These are phyloP conservation scores for Eutrema japonicum DNA, from an alignment of 345 rosid genomes.

Conservation along the genomic window DNA sequence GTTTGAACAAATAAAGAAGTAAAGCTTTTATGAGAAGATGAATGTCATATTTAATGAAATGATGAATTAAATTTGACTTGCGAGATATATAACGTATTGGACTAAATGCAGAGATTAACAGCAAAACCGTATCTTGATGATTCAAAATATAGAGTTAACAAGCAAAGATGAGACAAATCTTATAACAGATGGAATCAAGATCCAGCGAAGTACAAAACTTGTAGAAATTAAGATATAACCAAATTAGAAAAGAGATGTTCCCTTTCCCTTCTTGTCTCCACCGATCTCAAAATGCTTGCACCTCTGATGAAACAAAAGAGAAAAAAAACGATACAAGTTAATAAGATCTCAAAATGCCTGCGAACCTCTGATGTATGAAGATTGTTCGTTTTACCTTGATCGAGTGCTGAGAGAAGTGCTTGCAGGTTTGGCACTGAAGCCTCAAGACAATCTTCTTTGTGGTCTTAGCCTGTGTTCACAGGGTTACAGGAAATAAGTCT, in stretches of 20 bases:
- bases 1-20: background rate
- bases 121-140: conserved; percentile 29
- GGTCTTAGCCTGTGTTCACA: conserved; percentile 68
- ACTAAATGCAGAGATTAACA: background rate
- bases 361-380: background rate
- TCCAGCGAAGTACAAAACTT: conserved; percentile 34
- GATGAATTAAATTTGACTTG: too few species aligned
- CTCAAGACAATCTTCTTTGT: conserved; percentile 88
- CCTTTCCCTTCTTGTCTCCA: conserved; percentile 77
- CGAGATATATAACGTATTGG: background rate
- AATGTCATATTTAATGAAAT: background rate
- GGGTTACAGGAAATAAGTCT: background rate
- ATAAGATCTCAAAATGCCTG: too few species aligned
- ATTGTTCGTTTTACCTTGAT: conserved; percentile 53
- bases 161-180: conserved; percentile 30
- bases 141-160: conserved; percentile 29
- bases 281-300: conserved; percentile 77
- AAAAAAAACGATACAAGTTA: background rate
- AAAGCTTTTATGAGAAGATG: background rate
- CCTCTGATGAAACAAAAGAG: conserved; percentile 47
- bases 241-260: conserved; percentile 63
- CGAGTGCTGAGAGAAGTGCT: conserved; percentile 74
- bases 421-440: conserved; percentile 83
- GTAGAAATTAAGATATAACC: conserved; percentile 7
- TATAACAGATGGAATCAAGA: conserved; percentile 31